phyloP scores from a whole-genome alignment of 768 basidiomycete genomes.

The Leucosporidium scottii region DNA sequence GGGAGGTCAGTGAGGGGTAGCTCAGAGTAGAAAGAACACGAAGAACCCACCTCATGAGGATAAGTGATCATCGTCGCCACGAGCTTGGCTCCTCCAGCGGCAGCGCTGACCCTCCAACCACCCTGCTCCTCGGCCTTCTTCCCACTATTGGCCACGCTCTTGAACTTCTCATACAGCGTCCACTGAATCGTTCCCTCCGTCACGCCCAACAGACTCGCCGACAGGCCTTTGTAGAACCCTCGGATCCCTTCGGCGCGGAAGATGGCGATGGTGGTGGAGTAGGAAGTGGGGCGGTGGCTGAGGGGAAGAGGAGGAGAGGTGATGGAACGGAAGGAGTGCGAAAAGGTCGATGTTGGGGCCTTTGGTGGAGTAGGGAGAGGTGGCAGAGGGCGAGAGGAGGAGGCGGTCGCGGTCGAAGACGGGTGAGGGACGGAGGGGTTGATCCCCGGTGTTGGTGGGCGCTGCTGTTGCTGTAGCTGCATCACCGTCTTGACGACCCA shows the following conservation, averaged over 20 bases:
- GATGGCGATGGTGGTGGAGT: slow-evolving; percentile 58
- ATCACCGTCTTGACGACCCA: slow-evolving; percentile 99
- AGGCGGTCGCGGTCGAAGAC: slow-evolving; percentile 38
- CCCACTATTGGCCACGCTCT: slow-evolving; percentile 54
- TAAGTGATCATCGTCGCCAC: slow-evolving; percentile 93
- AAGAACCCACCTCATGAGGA: slow-evolving; percentile 73
- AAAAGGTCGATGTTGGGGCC: slow-evolving; percentile 7
- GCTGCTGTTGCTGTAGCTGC: slow-evolving; percentile 53
- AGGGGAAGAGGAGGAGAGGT: slow-evolving; percentile 20
- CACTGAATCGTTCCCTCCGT: slow-evolving; percentile 96
- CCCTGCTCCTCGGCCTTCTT: slow-evolving; percentile 48
- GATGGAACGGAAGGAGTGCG: slow-evolving; percentile 31
- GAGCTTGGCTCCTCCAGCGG: slow-evolving; percentile 87
- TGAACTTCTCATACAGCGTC: slow-evolving; percentile 90
- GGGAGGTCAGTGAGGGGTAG: not conserved
- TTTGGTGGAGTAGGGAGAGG: slow-evolving; percentile 6
- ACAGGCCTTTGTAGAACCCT: slow-evolving; percentile 92
- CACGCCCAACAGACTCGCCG: slow-evolving; percentile 89
- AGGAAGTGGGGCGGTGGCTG: slow-evolving; percentile 22
- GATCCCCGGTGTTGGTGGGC: not conserved
- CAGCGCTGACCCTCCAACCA: slow-evolving; percentile 77
- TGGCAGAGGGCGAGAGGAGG: slow-evolving; percentile 5
- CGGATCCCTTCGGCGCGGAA: slow-evolving; percentile 68
- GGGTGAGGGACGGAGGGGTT: slow-evolving; percentile 10
- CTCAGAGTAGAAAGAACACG: not conserved